Base-by-base conservation (phyloP, 2,329 filamentous ascomycete species). In the Sodiomyces alkalinus region DNA sequence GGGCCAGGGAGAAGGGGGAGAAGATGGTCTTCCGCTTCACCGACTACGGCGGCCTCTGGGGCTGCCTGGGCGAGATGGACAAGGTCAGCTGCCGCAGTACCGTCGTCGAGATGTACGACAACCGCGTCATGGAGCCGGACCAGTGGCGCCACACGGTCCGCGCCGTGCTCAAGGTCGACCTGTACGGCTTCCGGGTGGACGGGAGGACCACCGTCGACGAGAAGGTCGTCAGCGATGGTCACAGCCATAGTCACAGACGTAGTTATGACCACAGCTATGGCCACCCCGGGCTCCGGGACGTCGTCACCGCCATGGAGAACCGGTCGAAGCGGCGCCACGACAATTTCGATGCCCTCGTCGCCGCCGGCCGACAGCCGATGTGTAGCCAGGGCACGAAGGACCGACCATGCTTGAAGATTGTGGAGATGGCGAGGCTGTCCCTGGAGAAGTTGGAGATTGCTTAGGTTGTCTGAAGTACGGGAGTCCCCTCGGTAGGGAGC, bases 401-500 rank as follows among this genome's bases (percentile, higher is more conserved):
- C 16, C 44, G 53, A 10, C 46, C 53, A 15, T 75, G 68, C 34
- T 43, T 62, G 35, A 52, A 51, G 32, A 58, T 74, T 19, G 56
- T 75, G 12, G 56, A 64, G 17, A 57, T 69, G 18, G 68, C 70
- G 5, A 60, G 62, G 33, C 40, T 53, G 24, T 63, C 68, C 3
- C 53, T 74, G 28, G 62, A 70, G 17, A 57, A 55, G 17, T 46
- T 75, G 15, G 52, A 67, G 9, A 73, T 75, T 47, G 52, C 63
- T 12, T 70, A 41, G 52, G 21, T n/a, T n/a, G n/a, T n/a, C n/a
- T n/a, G n/a, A n/a, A n/a, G n/a, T n/a, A n/a, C n/a, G n/a, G n/a
- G n/a, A n/a, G n/a, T n/a, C n/a, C n/a, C n/a, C n/a, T n/a, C n/a
- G n/a, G n/a, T n/a, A n/a, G n/a, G n/a, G n/a, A n/a, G n/a, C n/a